Evolutionary conservation across 371 early-diverging fungal genomes (phyloP).

Genomic region (Mucor velutinosus): DNA sequence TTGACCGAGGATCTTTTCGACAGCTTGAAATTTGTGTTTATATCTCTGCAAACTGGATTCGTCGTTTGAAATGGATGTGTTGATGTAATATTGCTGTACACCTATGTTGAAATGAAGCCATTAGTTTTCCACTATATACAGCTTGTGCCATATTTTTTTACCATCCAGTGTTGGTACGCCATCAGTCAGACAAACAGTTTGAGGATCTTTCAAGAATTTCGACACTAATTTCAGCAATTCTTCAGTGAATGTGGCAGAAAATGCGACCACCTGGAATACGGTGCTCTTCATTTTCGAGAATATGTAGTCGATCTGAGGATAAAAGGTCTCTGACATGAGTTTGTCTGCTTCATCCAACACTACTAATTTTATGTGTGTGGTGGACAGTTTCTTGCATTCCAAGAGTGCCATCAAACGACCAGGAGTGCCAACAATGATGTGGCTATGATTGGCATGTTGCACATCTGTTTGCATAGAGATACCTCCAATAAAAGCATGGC

Average conservation of each 20-base stretch:
- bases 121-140: neutral
- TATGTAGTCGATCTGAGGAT: slow-evolving; percentile 39
- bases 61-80: slow-evolving; percentile 16
- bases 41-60: slow-evolving; percentile 30
- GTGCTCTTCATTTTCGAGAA: slow-evolving; percentile 23
- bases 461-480: slow-evolving; percentile 71
- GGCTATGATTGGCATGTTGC: slow-evolving; percentile 64
- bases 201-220: slow-evolving; percentile 49
- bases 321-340: slow-evolving; percentile 65
- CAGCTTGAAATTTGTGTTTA: slow-evolving; percentile 55
- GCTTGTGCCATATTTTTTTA: slow-evolving; percentile 26
- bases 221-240: slow-evolving; percentile 42
- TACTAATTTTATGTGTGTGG: slow-evolving; percentile 74
- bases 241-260: slow-evolving; percentile 68
- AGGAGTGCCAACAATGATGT: slow-evolving; percentile 92
- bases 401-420: slow-evolving; percentile 87
- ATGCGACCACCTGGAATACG: slow-evolving; percentile 60
- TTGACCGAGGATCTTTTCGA: slow-evolving; percentile 50
- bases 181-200: slow-evolving; percentile 58
- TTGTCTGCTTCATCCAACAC: slow-evolving; percentile 97
- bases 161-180: slow-evolving; percentile 62
- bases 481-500: slow-evolving; percentile 91
- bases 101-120: slow-evolving; percentile 29
- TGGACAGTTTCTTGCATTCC: slow-evolving; percentile 59
- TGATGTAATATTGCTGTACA: slow-evolving; percentile 60